Evolutionary conservation across 2,329 filamentous ascomycete species (phyloP).

Genomic region (Zasmidium citrigriseum): DNA sequence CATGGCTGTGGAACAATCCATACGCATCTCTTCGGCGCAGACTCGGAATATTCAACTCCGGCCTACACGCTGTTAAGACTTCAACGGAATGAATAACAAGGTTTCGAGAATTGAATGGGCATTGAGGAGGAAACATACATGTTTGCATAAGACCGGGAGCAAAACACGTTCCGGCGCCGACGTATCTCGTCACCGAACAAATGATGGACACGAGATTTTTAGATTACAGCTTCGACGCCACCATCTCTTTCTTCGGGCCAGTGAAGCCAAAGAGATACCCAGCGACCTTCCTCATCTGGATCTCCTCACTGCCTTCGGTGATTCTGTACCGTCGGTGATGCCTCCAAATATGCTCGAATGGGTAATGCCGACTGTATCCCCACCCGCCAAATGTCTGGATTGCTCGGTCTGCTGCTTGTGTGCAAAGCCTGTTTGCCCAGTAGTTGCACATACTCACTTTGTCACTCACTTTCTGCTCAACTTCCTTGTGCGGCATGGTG

Average conservation of each 20-base stretch:
- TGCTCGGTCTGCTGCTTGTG: conserved; percentile 61
- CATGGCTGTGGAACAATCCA: too few species aligned
- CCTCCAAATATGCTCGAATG: conserved; percentile 67
- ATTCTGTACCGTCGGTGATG: conserved; percentile 65
- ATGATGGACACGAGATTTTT: too few species aligned
- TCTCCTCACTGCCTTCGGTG: conserved; percentile 66
- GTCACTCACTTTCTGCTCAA: conserved; percentile 61
- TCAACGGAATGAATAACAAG: too few species aligned
- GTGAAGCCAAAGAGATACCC: conserved; percentile 60
- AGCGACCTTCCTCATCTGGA: conserved; percentile 66
- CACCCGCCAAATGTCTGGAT: conserved; percentile 64
- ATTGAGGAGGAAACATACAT: too few species aligned
- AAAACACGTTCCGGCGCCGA: too few species aligned
- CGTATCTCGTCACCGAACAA: too few species aligned
- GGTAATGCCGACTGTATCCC: conserved; percentile 59
- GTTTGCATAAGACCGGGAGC: too few species aligned
- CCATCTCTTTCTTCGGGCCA: conserved; percentile 38
- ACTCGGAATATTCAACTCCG: too few species aligned
- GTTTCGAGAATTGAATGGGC: too few species aligned
- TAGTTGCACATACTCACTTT: conserved; percentile 69
- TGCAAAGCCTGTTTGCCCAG: conserved; percentile 63
- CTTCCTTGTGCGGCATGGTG: conserved; percentile 52
- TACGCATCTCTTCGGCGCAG: too few species aligned
- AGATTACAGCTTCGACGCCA: conserved; percentile 19
- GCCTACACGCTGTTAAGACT: too few species aligned